Percentiles rank a stretch among this genome's conserved stretches.
Conservation (phyloP, 2,329 filamentous ascomycete genomes). For the Aspergillus cejpii region DNA sequence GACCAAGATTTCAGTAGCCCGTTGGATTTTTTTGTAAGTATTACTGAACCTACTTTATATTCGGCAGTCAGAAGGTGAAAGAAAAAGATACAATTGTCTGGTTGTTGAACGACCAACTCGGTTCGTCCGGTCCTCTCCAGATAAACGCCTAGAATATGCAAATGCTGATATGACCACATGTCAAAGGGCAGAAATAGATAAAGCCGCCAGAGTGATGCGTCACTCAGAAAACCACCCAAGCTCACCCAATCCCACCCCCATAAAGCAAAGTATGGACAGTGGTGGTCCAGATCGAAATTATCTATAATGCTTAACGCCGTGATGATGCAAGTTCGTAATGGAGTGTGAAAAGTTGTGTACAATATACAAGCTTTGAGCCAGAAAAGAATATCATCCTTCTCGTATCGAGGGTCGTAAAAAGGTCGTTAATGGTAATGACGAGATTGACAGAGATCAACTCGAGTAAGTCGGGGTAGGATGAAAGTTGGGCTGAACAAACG, state of each 20-base stretch:
- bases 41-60: too few relatives aligned
- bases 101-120: background rate
- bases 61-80: too few relatives aligned
- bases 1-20: too few relatives aligned
- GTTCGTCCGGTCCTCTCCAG: background rate
- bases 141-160: constrained; percentile 2
- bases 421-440: constrained; percentile 18
- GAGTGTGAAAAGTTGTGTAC: constrained; percentile 9
- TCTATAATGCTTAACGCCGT: constrained; percentile 18
- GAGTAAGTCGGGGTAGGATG: constrained; percentile 27
- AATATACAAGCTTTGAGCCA: constrained; percentile 10
- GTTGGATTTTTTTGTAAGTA: too few relatives aligned
- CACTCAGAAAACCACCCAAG: constrained; percentile 1
- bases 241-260: constrained; percentile 7
- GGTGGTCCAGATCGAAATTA: background rate
- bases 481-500: constrained; percentile 26
- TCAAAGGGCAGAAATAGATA: background rate
- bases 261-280: constrained; percentile 1
- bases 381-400: constrained; percentile 20
- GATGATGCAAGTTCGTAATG: constrained; percentile 18
- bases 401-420: constrained; percentile 24
- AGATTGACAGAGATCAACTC: constrained; percentile 11
- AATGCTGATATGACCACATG: background rate
- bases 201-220: constrained; percentile 12
- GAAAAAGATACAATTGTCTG: too few relatives aligned